Conservation (phyloP, 352 stramenopile genomes). For the Halophytophthora batemanensis region DNA sequence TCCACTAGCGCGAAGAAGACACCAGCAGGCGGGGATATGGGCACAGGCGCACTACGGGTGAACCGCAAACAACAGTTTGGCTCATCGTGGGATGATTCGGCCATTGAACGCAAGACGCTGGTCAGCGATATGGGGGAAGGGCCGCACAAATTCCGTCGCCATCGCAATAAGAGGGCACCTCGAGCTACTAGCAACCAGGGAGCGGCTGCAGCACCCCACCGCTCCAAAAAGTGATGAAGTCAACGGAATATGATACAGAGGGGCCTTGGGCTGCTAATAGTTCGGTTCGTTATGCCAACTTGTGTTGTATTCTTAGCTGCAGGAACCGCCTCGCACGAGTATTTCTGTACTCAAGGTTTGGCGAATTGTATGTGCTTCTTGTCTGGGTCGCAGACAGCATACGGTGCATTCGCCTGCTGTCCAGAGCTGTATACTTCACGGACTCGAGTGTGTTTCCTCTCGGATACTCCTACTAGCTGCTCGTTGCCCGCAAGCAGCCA, state of each 20-base stretch:
- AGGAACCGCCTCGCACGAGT: no score
- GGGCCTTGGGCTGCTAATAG: no score
- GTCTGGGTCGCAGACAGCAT: no score
- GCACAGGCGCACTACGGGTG: constrained; percentile 38
- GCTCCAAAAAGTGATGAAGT: constrained; percentile 24
- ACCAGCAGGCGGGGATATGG: constrained; percentile 2
- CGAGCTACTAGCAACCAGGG: constrained; percentile 7
- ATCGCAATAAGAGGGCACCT: constrained; percentile 28
- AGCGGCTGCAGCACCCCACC: constrained; percentile 15
- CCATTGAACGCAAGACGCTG: constrained; percentile 79
- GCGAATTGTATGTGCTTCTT: no score
- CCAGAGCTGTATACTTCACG: no score
- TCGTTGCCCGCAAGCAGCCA: background rate
- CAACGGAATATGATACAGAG: background rate
- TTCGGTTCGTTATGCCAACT: no score
- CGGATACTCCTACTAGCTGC: background rate
- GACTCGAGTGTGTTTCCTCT: no score
- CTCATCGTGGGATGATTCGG: constrained; percentile 71
- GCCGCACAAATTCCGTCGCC: constrained; percentile 32
- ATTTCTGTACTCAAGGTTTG: no score
- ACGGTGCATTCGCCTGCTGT: no score
- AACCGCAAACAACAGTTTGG: constrained; percentile 78
- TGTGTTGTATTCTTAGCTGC: no score
- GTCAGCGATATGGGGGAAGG: constrained; percentile 49
- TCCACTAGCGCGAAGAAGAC: constrained; percentile 7